These are phyloP conservation scores for Neurospora sp. DNA, from an alignment of 495 filamentous ascomycete species.

Conservation along the genomic window DNA sequence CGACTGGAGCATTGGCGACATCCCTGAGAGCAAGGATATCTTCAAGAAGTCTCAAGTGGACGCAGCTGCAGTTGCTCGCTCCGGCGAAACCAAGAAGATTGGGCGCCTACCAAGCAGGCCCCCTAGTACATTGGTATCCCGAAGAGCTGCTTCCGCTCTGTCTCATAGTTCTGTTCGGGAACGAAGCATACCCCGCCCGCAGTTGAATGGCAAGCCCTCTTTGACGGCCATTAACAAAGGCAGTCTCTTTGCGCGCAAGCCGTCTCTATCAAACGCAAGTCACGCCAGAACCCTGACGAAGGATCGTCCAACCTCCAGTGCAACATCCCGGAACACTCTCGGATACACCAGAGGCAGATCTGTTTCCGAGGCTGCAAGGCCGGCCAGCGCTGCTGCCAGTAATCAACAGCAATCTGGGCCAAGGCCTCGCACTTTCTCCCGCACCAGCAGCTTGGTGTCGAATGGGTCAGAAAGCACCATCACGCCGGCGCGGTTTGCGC, in stretches of 20 bases:
- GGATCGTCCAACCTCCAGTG: slow-evolving; percentile 48
- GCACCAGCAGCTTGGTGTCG: slow-evolving; percentile 30
- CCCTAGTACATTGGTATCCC: slow-evolving; percentile 29
- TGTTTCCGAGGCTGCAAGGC: slow-evolving; percentile 38
- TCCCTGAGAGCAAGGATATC: slow-evolving; percentile 19
- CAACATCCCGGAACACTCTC: slow-evolving; percentile 64
- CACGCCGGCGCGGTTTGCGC: slow-evolving; percentile 35
- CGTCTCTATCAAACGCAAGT: slow-evolving; percentile 27
- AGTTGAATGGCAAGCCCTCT: background rate
- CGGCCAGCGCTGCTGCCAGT: slow-evolving; percentile 7
- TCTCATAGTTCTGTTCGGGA: background rate
- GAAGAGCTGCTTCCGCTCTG: slow-evolving; percentile 33
- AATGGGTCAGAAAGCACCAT: slow-evolving; percentile 39
- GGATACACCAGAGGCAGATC: slow-evolving; percentile 71
- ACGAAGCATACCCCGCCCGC: background rate
- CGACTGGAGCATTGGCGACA: slow-evolving; percentile 38
- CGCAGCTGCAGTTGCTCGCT: background rate
- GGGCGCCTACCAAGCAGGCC: slow-evolving; percentile 18
- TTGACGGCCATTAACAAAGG: slow-evolving; percentile 13
- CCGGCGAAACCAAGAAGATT: slow-evolving; percentile 13
- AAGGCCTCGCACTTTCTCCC: slow-evolving; percentile 15
- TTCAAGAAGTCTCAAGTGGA: slow-evolving; percentile 15
- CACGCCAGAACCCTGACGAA: slow-evolving; percentile 29
- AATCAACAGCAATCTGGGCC: slow-evolving; percentile 6
- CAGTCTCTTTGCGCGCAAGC: slow-evolving; percentile 27